Evolutionary conservation across 2,329 filamentous ascomycete species (phyloP), one percentile per base, ranked within the genome.

Genomic region (Curvularia sp.): DNA sequence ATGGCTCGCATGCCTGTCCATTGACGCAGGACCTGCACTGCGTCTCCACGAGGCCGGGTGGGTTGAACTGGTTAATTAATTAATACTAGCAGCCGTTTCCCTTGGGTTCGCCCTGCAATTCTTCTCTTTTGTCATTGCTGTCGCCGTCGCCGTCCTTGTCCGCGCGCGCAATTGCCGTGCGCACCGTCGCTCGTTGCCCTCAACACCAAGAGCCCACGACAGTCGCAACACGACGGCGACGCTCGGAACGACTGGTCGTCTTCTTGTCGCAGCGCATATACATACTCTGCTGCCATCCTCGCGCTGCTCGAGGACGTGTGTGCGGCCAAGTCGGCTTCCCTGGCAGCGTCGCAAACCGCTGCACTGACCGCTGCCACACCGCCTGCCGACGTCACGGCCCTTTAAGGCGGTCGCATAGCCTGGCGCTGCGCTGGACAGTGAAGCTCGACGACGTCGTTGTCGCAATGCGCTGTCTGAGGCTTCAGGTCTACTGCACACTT

Each of bases 21-120:
- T 75, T 76, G 74, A 76, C 71, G 74, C 74, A 76, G 73, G 70
- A 73, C 69, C 72, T 77, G 74, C 74, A 74, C 68, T 68, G 65
- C 71, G 70, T 70, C 67, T 66, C 72, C 73, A 73, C 67, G 62
- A 60, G 55, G 60, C 65, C 65, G 72, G 74, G 68, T 66, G 69
- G 64, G 68, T 65, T 65, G 58, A 59, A 60, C 64, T 69, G 68
- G 67, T 70, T 75, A 23, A 19, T 25, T 43, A 13, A 25, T 43
- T 43, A 72, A 72, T 71, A 73, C 71, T 72, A 71, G 59, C 65
- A 69, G 63, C 60, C 63, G 61, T 61, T 63, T 52, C 65, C 63
- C 66, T 52, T 46, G 61, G 60, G 67, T 59, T 51, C 68, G 71
- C 67, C 66, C 71, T 72, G 68, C 61, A 61, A 54, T 63, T 71